phyloP scores from a whole-genome alignment of 495 filamentous ascomycete species.

The Xylaria grammica region DNA sequence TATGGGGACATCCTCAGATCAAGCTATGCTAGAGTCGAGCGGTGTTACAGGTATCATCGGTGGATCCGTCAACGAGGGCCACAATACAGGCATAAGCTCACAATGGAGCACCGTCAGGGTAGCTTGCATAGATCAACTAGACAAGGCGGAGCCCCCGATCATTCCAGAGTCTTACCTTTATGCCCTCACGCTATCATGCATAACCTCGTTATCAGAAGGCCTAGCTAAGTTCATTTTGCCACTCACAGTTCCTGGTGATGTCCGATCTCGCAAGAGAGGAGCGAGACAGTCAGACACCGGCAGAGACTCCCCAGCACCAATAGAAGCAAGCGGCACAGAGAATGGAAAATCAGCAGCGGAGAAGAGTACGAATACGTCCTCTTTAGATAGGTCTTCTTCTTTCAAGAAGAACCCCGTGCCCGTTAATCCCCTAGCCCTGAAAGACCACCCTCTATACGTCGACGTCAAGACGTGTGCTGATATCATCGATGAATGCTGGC shows the following conservation, averaged over 20 bases:
- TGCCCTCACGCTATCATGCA: conserved; percentile 83
- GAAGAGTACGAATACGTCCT: conserved; percentile 46
- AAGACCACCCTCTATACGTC: conserved; percentile 69
- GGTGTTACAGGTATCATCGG: conserved; percentile 88
- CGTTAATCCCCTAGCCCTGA: conserved; percentile 77
- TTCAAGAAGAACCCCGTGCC: conserved; percentile 69
- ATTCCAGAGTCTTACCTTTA: conserved; percentile 95
- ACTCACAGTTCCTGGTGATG: conserved; percentile 74
- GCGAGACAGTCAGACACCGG: conserved; percentile 45
- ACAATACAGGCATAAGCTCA: conserved; percentile 77
- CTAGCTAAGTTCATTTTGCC: conserved; percentile 92
- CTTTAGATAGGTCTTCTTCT: conserved; percentile 50
- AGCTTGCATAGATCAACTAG: conserved; percentile 90
- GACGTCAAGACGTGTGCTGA: conserved; percentile 76
- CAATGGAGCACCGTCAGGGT: conserved; percentile 90
- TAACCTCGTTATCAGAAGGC: conserved; percentile 86
- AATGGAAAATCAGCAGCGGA: conserved; percentile 33
- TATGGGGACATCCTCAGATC: conserved; percentile 63
- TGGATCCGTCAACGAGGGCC: conserved; percentile 69
- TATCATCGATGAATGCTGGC: conserved; percentile 93
- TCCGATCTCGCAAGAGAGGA: conserved; percentile 55
- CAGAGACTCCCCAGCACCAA: conserved; percentile 49
- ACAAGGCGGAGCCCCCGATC: conserved; percentile 83
- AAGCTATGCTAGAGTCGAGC: conserved; percentile 83
- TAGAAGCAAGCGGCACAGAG: conserved; percentile 39